phyloP scores from a whole-genome alignment of 306 rosid species.

The Myrica gale region DNA sequence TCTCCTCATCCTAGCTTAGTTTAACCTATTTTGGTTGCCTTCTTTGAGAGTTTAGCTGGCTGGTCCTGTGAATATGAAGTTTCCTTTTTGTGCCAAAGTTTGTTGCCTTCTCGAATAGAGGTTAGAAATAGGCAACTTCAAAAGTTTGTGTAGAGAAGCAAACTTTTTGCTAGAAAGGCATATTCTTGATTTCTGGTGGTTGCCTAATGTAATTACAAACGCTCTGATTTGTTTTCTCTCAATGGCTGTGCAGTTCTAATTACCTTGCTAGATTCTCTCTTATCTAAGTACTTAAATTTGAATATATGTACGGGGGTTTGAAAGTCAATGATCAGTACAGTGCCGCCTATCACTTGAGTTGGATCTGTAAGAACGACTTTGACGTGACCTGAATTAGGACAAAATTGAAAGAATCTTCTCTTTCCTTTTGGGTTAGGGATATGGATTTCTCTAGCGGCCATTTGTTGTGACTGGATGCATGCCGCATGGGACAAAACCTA shows the following conservation, averaged over 20 bases:
- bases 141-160: not conserved
- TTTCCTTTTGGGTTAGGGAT: not conserved
- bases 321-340: constrained; percentile 1
- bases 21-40: not conserved
- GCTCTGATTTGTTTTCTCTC: not conserved
- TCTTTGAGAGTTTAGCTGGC: not conserved
- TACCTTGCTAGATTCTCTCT: too few relatives aligned
- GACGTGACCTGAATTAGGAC: not conserved
- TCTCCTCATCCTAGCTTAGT: constrained; percentile 5
- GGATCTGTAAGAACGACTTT: constrained; percentile 18
- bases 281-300: not conserved
- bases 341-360: constrained; percentile 13
- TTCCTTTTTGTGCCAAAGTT: not conserved
- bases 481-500: too few relatives aligned
- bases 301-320: not conserved
- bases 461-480: too few relatives aligned
- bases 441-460: too few relatives aligned
- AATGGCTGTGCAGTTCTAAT: not conserved
- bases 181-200: not conserved
- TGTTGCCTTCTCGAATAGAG: not conserved
- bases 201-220: not conserved
- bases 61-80: not conserved
- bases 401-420: constrained; percentile 15
- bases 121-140: not conserved
- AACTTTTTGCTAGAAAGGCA: not conserved